A percentile compares a stretch with the other conserved stretches of the same genome.
Evolutionary conservation across 2,329 filamentous ascomycete genomes (phyloP).

Genomic region (Cladosporium cucumerinum): DNA sequence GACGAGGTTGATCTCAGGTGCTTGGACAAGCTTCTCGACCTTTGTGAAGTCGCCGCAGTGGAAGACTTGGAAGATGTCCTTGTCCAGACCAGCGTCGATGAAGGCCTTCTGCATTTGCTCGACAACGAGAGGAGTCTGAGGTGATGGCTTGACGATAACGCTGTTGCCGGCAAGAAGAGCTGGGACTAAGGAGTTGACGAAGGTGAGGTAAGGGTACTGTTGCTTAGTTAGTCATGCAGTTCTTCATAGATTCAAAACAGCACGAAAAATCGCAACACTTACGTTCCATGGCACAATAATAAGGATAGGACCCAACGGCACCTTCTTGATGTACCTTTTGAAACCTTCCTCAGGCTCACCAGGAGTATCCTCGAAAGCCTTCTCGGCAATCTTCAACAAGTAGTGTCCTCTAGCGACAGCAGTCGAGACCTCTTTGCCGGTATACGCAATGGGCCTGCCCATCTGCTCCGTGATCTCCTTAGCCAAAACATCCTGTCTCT

Average conservation of each 20-base stretch:
- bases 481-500: constrained; percentile 74
- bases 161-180: constrained; percentile 88
- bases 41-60: constrained; percentile 76
- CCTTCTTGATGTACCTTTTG: constrained; percentile 83
- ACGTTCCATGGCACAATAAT: constrained; percentile 97
- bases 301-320: constrained; percentile 81
- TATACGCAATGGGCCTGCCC: constrained; percentile 88
- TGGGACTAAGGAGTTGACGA: constrained; percentile 88
- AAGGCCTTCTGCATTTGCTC: constrained; percentile 80
- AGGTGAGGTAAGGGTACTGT: constrained; percentile 90
- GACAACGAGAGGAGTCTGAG: constrained; percentile 87
- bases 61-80: constrained; percentile 85
- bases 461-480: constrained; percentile 89
- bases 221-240: constrained; percentile 10
- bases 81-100: constrained; percentile 72
- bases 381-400: constrained; percentile 76
- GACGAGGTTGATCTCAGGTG: constrained; percentile 72
- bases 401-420: constrained; percentile 84
- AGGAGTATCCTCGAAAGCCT: constrained; percentile 73
- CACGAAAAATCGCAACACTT: constrained; percentile 40
- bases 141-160: constrained; percentile 90
- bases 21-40: constrained; percentile 74
- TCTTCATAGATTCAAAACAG: background rate
- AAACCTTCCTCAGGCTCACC: constrained; percentile 85
- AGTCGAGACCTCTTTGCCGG: constrained; percentile 76